Evolutionary conservation across 345 rosid species (phyloP), one percentile per base, ranked within the genome.

Genomic region (Euphorbia pulcherrima): DNA sequence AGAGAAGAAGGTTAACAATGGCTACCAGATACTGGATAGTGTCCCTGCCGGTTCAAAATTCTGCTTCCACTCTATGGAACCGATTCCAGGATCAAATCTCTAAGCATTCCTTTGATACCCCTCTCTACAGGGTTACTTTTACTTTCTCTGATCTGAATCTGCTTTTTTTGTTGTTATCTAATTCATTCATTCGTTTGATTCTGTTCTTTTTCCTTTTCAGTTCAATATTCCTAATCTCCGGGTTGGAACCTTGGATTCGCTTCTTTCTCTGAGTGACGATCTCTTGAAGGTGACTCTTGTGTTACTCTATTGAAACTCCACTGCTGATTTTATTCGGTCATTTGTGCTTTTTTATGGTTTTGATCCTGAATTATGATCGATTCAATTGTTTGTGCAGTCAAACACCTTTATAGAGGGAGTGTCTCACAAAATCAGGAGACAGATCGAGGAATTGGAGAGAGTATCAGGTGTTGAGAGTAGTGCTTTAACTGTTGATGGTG

Each of bases 401-500:
- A 95, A 88, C 75, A 87, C 69, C 73, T 92, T 90, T 70, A 82
- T 95, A 41, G 99, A 95, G 80, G 97, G 94, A 61, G 98, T 90
- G 26, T 86, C 92, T 8, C 98, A 85, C 72, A 95, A 95, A 89
- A 90, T 88, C 83, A 90, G 90, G 87, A 83, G 99, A 62, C 99
- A 95, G 88, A 92, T 95, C 64, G 99, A 92, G 81, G 99, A 95
- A 63, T 64, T 95, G 82, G 96, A 95, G 86, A 90, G 87, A 82
- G 84, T 84, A 3, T 87, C 98, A 3, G 87, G 88, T 67, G 82
- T 78, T 13, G 99, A 90, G 88, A 88, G 87, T 82, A 87, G 76
- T 79, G 85, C 97, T 52, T 80, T 95, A 59, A 84, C 92, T 1
- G 99, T 95, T 62, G 97, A 92, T 83, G 98, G 97, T 60, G 90